phyloP scores from a whole-genome alignment of 208 protist genomes.

The Acanthamoeba rhysodes region DNA sequence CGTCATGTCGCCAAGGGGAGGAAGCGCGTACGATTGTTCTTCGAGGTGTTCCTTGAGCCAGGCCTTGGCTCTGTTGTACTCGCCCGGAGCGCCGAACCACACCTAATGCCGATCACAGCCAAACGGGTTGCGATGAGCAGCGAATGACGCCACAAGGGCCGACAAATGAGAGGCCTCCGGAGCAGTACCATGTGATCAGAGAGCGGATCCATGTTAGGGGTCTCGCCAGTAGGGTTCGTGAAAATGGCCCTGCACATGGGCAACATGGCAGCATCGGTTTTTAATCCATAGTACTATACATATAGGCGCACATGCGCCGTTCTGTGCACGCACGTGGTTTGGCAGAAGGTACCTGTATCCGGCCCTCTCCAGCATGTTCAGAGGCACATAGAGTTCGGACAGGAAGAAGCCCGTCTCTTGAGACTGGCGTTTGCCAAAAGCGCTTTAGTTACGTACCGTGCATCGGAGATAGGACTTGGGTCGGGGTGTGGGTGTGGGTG shows the following conservation, averaged over 20 bases:
- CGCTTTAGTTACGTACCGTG: neutral
- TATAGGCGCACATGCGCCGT: no score
- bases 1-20: neutral
- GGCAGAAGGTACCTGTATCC: neutral
- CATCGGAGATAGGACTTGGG: neutral
- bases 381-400: neutral
- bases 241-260: neutral
- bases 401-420: constrained; percentile 20
- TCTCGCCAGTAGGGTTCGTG: neutral
- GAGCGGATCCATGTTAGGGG: neutral
- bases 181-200: neutral
- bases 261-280: neutral
- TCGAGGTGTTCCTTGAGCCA: constrained; percentile 6
- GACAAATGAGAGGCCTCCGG: no score
- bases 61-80: neutral
- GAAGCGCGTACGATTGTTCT: neutral
- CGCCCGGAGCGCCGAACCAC: constrained; percentile 5
- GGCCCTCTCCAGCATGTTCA: neutral
- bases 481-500: no score
- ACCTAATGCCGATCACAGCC: neutral
- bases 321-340: neutral
- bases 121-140: neutral
- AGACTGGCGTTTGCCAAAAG: neutral
- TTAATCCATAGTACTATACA: no score
- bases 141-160: no score